Base-by-base conservation (phyloP, 2,329 filamentous ascomycete species). In the Xylariomycetidae sp. region DNA sequence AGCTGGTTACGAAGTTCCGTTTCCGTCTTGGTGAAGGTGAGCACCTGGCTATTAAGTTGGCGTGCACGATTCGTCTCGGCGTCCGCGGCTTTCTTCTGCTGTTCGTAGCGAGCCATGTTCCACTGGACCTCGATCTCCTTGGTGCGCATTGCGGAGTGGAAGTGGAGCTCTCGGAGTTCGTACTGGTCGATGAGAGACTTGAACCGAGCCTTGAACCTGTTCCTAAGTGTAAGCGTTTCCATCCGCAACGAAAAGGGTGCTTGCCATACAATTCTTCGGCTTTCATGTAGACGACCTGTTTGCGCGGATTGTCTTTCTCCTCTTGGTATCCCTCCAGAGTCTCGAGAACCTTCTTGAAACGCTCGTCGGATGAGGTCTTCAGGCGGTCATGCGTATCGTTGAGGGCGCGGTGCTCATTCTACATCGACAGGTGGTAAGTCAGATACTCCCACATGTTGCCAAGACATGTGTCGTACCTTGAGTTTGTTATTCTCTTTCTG, bases 401-500 rank as follows among this genome's bases (percentile, higher is more conserved):
- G 18, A 95, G 72, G 32, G 86, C 87, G 55, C 94, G 90, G 60
- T 95, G 94, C 60, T 98, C 92, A 63, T 88, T 85, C 82, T 87
- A 56, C 25, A 34, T 28, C 20, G 39, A 36, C 35, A 22, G 25
- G 19, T 29, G 20, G 43, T 54, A 36, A 52, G 49, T 37, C 26
- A 32, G 22, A 31, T 26, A 5, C 10, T 3, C 19, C 27, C 20
- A 12, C 7, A 10, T 8, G 7, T 23, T 8, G 10, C 14, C n/a
- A 30, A 36, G 31, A 39, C 20, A 42, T 57, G n/a, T 26, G 22
- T 26, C 66, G 48, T 61, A 92, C 86, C 82, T 96, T 96, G 46
- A 98, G 79, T 64, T 94, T 93, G 63, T 96, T 96, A 60, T 98
- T 98, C 56, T 98, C 92, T 51, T 90, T 85, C 40, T 93, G 92